phyloP scores from a whole-genome alignment of 495 filamentous ascomycete species.

The Aspergillus bertholletiae region DNA sequence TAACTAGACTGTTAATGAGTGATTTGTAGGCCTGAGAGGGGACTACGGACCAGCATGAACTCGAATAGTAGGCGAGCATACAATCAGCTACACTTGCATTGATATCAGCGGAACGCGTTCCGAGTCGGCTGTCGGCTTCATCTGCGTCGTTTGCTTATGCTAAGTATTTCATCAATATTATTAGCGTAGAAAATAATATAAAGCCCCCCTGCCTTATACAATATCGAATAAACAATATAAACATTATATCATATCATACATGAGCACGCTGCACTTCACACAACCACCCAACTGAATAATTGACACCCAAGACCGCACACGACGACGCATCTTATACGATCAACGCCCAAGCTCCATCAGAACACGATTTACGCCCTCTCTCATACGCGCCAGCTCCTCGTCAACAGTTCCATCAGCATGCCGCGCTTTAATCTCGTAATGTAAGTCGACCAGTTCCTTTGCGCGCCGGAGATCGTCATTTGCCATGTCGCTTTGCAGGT shows the following conservation, averaged over 20 bases:
- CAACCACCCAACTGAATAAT: too few relatives aligned
- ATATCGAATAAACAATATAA: neutral
- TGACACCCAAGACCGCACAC: too few relatives aligned
- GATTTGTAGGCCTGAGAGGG: neutral
- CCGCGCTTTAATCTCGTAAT: constrained; percentile 51
- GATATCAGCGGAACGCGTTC: neutral
- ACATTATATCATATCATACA: neutral
- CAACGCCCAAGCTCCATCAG: constrained; percentile 25
- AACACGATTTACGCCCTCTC: constrained; percentile 41
- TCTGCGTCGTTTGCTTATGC: neutral
- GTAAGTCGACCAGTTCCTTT: constrained; percentile 55
- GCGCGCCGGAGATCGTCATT: constrained; percentile 51
- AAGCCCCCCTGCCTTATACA: neutral
- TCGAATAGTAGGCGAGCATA: too few relatives aligned
- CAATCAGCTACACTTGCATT: too few relatives aligned
- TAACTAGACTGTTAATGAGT: too few relatives aligned
- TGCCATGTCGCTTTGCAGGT: constrained; percentile 16
- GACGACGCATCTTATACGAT: too few relatives aligned
- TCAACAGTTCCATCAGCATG: constrained; percentile 39
- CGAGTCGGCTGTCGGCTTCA: neutral
- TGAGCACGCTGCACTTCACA: neutral
- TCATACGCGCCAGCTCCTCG: constrained; percentile 41
- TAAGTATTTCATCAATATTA: too few relatives aligned
- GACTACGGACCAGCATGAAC: neutral
- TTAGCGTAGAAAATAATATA: neutral